phyloP scores from a whole-genome alignment of 495 filamentous ascomycete species.

The Talaromyces adpressus region DNA sequence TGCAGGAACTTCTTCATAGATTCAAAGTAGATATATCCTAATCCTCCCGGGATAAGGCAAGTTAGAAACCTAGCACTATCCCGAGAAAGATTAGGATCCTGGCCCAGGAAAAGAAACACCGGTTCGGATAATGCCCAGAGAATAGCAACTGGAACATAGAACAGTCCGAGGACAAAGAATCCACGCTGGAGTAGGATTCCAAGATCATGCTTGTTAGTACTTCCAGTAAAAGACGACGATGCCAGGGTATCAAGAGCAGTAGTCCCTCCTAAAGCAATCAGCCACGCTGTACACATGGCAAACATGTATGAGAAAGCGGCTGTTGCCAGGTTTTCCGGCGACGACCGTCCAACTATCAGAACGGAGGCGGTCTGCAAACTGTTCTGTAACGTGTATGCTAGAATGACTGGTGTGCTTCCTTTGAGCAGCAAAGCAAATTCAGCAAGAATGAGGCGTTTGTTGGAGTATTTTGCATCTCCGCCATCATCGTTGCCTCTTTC shows the following conservation, averaged over 20 bases:
- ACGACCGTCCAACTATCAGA: slow-evolving; percentile 73
- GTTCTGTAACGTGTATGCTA: slow-evolving; percentile 86
- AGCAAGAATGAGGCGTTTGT: slow-evolving; percentile 28
- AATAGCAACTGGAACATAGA: slow-evolving; percentile 70
- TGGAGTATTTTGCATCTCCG: neutral
- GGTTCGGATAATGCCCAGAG: slow-evolving; percentile 75
- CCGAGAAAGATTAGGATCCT: slow-evolving; percentile 69
- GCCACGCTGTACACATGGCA: slow-evolving; percentile 84
- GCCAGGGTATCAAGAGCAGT: slow-evolving; percentile 86
- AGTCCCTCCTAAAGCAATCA: slow-evolving; percentile 86
- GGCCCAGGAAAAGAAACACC: slow-evolving; percentile 69
- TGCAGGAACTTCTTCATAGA: slow-evolving; percentile 88
- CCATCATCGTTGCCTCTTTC: neutral
- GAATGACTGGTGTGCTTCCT: slow-evolving; percentile 70
- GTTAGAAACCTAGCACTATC: slow-evolving; percentile 71
- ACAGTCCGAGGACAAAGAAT: slow-evolving; percentile 63
- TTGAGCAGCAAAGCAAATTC: slow-evolving; percentile 67
- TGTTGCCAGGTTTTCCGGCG: slow-evolving; percentile 73
- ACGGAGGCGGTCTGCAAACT: slow-evolving; percentile 82
- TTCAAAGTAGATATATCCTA: slow-evolving; percentile 92
- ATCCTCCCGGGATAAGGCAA: slow-evolving; percentile 72
- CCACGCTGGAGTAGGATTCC: slow-evolving; percentile 77
- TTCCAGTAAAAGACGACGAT: slow-evolving; percentile 81
- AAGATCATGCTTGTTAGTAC: slow-evolving; percentile 72
- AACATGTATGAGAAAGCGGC: slow-evolving; percentile 94